phyloP scores from a whole-genome alignment of 495 filamentous ascomycete species.

The Paragyromitra xinjiangensis region DNA sequence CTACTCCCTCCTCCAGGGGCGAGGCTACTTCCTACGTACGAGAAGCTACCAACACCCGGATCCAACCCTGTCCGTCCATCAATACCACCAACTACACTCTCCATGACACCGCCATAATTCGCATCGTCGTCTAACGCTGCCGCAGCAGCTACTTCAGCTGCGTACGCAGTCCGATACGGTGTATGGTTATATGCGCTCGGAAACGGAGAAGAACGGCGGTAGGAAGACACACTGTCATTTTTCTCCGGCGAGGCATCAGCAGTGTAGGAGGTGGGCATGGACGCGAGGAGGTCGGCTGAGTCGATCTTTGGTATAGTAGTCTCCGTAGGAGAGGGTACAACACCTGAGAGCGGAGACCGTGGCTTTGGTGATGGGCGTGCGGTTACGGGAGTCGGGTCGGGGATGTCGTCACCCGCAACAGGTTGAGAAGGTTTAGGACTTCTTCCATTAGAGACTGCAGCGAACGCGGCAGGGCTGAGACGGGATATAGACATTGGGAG shows the following conservation, averaged over 20 bases:
- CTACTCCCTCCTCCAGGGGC: slow-evolving; percentile 21
- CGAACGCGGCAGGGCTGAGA: slow-evolving; percentile 45
- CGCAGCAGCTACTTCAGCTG: slow-evolving; percentile 53
- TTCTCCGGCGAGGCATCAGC: slow-evolving; percentile 11
- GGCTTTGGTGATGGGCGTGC: slow-evolving; percentile 38
- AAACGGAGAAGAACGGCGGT: slow-evolving; percentile 53
- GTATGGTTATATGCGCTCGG: slow-evolving; percentile 42
- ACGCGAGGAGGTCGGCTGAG: slow-evolving; percentile 45
- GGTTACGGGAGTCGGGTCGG: slow-evolving; percentile 25
- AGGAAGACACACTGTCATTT: slow-evolving; percentile 48
- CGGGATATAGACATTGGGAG: slow-evolving; percentile 53
- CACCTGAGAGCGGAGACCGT: slow-evolving; percentile 21
- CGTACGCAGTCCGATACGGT: slow-evolving; percentile 53
- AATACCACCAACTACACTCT: slow-evolving; percentile 56
- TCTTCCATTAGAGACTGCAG: slow-evolving; percentile 23
- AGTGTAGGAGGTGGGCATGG: slow-evolving; percentile 26
- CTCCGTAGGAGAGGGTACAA: not conserved
- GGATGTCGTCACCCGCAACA: slow-evolving; percentile 8
- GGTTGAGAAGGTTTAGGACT: slow-evolving; percentile 24
- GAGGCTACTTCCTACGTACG: slow-evolving; percentile 14
- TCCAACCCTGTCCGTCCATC: slow-evolving; percentile 57
- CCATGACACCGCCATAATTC: slow-evolving; percentile 41
- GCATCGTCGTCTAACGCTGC: slow-evolving; percentile 45
- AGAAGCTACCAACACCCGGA: slow-evolving; percentile 48
- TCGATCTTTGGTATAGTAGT: slow-evolving; percentile 15